Conservation (phyloP, 1,284 basidiomycete species). For the Ganoderma lingzhi region DNA sequence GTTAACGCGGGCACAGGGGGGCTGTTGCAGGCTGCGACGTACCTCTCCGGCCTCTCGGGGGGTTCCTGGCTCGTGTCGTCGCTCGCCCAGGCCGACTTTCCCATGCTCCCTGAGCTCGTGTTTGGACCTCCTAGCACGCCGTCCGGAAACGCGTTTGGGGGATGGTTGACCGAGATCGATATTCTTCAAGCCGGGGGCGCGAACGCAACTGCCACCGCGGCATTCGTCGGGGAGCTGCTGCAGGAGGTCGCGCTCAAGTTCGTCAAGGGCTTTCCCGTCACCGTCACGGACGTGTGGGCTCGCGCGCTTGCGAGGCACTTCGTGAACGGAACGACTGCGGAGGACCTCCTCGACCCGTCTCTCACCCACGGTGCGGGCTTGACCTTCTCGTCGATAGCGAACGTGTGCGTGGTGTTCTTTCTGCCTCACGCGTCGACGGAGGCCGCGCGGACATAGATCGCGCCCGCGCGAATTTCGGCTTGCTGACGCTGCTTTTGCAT, state of each 20-base stretch:
- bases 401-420: slow-evolving; percentile 33
- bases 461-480: background rate
- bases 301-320: slow-evolving; percentile 39
- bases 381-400: slow-evolving; percentile 36
- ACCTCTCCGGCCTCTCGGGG: slow-evolving; percentile 55
- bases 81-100: slow-evolving; percentile 40
- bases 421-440: background rate
- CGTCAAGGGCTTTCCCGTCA: slow-evolving; percentile 37
- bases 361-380: slow-evolving; percentile 39
- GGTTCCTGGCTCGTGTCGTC: slow-evolving; percentile 41
- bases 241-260: slow-evolving; percentile 35
- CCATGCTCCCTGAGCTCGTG: slow-evolving; percentile 36
- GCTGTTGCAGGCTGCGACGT: slow-evolving; percentile 55
- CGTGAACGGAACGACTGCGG: slow-evolving; percentile 36
- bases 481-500: background rate
- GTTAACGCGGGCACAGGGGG: slow-evolving; percentile 54
- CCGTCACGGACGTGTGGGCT: slow-evolving; percentile 39
- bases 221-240: slow-evolving; percentile 31
- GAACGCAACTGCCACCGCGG: slow-evolving; percentile 14
- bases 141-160: slow-evolving; percentile 21
- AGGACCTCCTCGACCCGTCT: slow-evolving; percentile 29
- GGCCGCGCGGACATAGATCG: slow-evolving; percentile 4
- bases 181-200: slow-evolving; percentile 33
- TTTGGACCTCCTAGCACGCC: slow-evolving; percentile 27
- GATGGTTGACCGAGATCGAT: slow-evolving; percentile 36